Conservation (phyloP, 176 grass and related monocot species). For the Zizania latifolia region DNA sequence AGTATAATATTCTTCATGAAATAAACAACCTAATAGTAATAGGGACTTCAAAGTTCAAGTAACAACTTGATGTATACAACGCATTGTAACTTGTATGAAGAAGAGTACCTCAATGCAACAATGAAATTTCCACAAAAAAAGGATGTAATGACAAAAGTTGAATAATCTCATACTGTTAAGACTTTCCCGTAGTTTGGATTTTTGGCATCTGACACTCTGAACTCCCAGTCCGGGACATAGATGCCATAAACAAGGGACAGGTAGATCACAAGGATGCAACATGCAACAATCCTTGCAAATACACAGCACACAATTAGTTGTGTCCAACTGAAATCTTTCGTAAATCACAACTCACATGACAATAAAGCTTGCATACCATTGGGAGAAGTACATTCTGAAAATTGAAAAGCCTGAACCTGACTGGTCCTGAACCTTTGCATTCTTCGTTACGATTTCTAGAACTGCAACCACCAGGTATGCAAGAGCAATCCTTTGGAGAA, state of each 20-base stretch:
- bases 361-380: conserved; percentile 43
- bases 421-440: conserved; percentile 50
- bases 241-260: conserved; percentile 60
- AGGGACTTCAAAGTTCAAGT: neutral
- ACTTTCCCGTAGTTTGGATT: conserved; percentile 53
- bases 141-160: neutral
- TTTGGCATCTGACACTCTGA: conserved; percentile 53
- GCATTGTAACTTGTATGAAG: neutral
- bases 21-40: neutral
- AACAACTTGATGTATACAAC: neutral
- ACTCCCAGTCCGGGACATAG: conserved; percentile 92
- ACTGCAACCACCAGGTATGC: conserved; percentile 78
- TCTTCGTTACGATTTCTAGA: conserved; percentile 70
- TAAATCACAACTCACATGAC: neutral
- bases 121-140: neutral
- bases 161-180: conserved; percentile 42
- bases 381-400: conserved; percentile 59
- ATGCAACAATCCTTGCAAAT: conserved; percentile 64
- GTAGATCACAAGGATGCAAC: conserved; percentile 66
- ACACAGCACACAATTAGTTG: neutral
- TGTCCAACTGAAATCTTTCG: neutral
- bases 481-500: conserved; percentile 90
- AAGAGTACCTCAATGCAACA: neutral
- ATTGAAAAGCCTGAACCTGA: conserved; percentile 47
- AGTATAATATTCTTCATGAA: neutral